Conservation (phyloP, 139 green algal genomes). For the Tetradesmus obliquus region DNA sequence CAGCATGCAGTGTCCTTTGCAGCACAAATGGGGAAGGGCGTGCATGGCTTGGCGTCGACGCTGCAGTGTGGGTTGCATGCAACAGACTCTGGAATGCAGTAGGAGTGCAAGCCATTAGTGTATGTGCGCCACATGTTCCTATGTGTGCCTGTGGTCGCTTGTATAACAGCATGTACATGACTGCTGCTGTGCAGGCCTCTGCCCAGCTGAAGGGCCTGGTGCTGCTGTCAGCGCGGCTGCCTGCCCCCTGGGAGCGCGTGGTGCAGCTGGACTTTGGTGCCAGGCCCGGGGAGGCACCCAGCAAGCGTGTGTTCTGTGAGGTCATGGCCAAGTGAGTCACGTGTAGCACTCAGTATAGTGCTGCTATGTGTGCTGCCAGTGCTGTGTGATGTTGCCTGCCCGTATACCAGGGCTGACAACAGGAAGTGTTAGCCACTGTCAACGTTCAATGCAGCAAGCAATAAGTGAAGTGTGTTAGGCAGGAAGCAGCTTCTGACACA, state of each 20-base stretch:
- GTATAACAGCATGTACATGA: too few species aligned
- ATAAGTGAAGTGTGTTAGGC: not conserved
- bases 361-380: not conserved
- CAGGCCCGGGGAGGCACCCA: conserved; percentile 60
- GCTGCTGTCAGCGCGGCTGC: conserved; percentile 67
- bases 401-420: too few species aligned
- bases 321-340: conserved; percentile 75
- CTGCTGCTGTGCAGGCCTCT: not conserved
- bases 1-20: too few species aligned
- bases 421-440: not conserved
- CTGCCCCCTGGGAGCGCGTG: conserved; percentile 81
- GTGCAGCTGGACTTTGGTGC: conserved; percentile 72
- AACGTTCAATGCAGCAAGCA: not conserved
- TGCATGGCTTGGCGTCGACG: too few species aligned
- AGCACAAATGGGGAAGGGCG: too few species aligned
- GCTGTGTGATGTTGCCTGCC: not conserved
- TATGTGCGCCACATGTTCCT: too few species aligned
- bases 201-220: conserved; percentile 68
- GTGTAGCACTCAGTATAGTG: not conserved
- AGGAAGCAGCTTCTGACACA: not conserved
- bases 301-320: conserved; percentile 73
- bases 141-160: too few species aligned
- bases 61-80: too few species aligned
- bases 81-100: too few species aligned
- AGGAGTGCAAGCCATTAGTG: too few species aligned